Conservation (phyloP, 768 basidiomycete genomes). For the Pulveroboletus sp. region DNA sequence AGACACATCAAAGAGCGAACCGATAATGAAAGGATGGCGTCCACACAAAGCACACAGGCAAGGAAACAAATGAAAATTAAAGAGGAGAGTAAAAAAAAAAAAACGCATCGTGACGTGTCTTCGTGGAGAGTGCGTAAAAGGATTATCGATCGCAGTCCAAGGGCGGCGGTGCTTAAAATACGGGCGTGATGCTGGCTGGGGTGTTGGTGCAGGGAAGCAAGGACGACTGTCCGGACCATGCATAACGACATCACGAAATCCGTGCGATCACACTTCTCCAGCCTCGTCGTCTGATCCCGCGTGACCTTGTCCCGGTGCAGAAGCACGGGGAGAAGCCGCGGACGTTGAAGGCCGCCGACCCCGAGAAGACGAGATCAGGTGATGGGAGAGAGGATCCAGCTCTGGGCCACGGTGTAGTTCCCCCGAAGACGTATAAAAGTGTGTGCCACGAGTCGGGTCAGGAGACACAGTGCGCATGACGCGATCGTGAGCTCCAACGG, state of each 20-base stretch:
- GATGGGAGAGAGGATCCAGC: conserved; percentile 15
- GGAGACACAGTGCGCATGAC: conserved; percentile 1
- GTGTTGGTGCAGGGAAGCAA: not conserved
- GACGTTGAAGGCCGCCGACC: conserved; percentile 12
- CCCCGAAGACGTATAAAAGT: conserved; percentile 9
- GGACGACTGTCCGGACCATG: not conserved
- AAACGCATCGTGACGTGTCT: conserved; percentile 20
- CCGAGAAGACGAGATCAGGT: conserved; percentile 18
- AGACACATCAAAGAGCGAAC: conserved; percentile 1
- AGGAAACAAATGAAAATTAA: no score
- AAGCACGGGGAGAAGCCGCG: conserved; percentile 9
- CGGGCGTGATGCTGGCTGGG: not conserved
- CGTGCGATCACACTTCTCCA: conserved; percentile 13
- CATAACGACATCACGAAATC: conserved; percentile 16
- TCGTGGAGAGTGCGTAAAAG: conserved; percentile 23
- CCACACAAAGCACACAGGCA: not conserved
- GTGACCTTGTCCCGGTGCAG: conserved; percentile 12
- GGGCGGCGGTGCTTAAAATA: conserved; percentile 1
- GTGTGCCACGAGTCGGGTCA: conserved; percentile 9
- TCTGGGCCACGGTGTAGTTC: conserved; percentile 10
- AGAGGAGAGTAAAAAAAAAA: not conserved
- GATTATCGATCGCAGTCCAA: conserved; percentile 17
- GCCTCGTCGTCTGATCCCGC: conserved; percentile 19
- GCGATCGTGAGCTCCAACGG: conserved; percentile 16
- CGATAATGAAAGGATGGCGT: not conserved